A percentile compares a stretch with the other conserved stretches of the same genome.
Evolutionary conservation across 768 basidiomycete genomes (phyloP).

Genomic region (Hericium erinaceus): DNA sequence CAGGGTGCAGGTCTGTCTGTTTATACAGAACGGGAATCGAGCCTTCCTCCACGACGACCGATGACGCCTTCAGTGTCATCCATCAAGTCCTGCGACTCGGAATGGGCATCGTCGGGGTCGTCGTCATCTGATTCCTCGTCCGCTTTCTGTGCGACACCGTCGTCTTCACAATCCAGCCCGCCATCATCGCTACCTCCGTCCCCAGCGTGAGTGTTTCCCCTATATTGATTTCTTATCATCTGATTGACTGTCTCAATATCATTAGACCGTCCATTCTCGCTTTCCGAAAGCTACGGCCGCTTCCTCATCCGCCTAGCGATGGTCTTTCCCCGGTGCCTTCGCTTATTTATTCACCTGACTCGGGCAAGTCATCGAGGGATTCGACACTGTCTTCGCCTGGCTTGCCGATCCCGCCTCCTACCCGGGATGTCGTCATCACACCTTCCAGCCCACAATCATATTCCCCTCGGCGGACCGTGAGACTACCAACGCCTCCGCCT

Average conservation of each 20-base stretch:
- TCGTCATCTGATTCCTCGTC: constrained; percentile 4
- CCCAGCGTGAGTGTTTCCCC: constrained; percentile 6
- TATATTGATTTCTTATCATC: background rate
- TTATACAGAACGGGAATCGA: background rate
- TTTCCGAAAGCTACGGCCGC: background rate
- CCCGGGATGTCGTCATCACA: background rate
- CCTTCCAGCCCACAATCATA: background rate
- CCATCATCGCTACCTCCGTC: constrained; percentile 9
- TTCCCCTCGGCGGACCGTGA: background rate
- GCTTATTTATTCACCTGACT: background rate
- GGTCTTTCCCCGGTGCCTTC: background rate
- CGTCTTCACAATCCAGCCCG: constrained; percentile 4
- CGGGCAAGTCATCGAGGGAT: background rate
- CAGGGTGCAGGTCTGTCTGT: background rate
- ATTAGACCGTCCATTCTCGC: background rate
- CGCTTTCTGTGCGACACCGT: background rate
- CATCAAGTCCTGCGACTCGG: constrained; percentile 5
- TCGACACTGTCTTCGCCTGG: background rate
- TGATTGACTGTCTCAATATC: background rate
- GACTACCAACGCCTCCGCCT: background rate
- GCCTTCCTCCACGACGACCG: constrained; percentile 4
- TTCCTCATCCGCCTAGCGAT: background rate
- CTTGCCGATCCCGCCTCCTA: background rate
- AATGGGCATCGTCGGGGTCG: background rate
- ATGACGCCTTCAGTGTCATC: constrained; percentile 8